These are phyloP conservation scores for Rhynchospora pubera DNA, from an alignment of 176 grass and related monocot genomes.

Conservation along the genomic window DNA sequence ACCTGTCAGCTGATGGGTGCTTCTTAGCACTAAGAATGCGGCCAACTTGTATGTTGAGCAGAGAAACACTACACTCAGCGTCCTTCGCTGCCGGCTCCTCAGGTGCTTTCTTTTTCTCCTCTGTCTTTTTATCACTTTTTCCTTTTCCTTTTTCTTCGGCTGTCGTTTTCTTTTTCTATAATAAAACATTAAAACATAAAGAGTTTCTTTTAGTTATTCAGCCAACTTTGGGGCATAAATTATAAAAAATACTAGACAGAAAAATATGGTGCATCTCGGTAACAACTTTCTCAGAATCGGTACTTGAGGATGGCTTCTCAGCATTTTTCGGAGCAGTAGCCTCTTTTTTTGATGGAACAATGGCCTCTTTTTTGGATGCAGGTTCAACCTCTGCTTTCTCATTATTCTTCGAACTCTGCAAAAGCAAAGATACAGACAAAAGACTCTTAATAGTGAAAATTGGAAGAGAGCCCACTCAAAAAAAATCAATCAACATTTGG, in stretches of 20 bases:
- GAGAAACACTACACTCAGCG: conserved; percentile 60
- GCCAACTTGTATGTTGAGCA: conserved; percentile 91
- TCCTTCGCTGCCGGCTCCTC: conserved; percentile 61
- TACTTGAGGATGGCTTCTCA: conserved; percentile 35
- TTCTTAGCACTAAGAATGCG: conserved; percentile 84
- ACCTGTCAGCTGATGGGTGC: conserved; percentile 99
- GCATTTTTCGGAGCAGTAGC: conserved; percentile 35
- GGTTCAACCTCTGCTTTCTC: conserved; percentile 48
- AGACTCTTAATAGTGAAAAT: not conserved
- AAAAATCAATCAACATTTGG: not conserved
- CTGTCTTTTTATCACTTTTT: conserved; percentile 42
- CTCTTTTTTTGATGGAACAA: conserved; percentile 47
- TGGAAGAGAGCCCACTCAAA: not conserved
- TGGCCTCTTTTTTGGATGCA: conserved; percentile 46
- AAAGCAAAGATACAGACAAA: conserved; percentile 4
- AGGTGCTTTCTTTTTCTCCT: conserved; percentile 62
- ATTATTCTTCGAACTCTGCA: conserved; percentile 45
- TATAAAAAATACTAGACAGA: not conserved
- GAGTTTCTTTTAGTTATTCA: conserved; percentile 12
- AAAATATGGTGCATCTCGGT: conserved; percentile 27
- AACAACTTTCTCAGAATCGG: conserved; percentile 35
- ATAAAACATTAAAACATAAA: conserved; percentile 1
- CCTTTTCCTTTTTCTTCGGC: conserved; percentile 39
- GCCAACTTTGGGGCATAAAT: not conserved
- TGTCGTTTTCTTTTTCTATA: conserved; percentile 35